These are phyloP conservation scores for Lepidium campestre DNA, from an alignment of 441 rosid species.

Conservation along the genomic window DNA sequence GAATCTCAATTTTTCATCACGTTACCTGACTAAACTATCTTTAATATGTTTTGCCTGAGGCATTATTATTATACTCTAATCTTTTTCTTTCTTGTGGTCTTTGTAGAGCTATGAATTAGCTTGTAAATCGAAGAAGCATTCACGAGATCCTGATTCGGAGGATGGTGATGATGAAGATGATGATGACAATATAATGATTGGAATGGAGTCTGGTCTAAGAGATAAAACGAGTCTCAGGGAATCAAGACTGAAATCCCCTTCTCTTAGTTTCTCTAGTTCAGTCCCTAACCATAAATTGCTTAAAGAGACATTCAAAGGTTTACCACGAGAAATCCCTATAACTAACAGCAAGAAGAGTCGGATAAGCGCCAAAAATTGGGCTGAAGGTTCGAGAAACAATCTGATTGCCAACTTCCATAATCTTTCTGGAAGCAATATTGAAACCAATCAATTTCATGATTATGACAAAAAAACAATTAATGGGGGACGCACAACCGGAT, in stretches of 20 bases:
- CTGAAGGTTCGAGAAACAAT: constrained; percentile 44
- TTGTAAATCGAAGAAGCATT: constrained; percentile 33
- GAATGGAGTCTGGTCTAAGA: constrained; percentile 39
- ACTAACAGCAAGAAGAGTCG: constrained; percentile 32
- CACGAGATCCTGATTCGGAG: constrained; percentile 39
- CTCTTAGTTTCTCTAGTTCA: constrained; percentile 32
- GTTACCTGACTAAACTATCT: background rate
- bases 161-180: constrained; percentile 29
- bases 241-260: constrained; percentile 34
- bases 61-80: background rate
- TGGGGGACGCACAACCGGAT: constrained; percentile 35
- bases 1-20: background rate
- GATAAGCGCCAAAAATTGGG: constrained; percentile 37
- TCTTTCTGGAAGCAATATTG: constrained; percentile 22
- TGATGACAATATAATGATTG: constrained; percentile 15
- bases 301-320: constrained; percentile 35
- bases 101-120: constrained; percentile 42
- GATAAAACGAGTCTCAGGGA: constrained; percentile 37
- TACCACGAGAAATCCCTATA: constrained; percentile 36
- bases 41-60: background rate
- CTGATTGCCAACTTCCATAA: constrained; percentile 30
- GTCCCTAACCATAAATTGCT: constrained; percentile 34
- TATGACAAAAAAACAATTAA: constrained; percentile 22
- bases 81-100: constrained; percentile 7
- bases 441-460: constrained; percentile 32